Conservation (phyloP, 176 grass and related monocot species). For the Carex myosuroides region DNA sequence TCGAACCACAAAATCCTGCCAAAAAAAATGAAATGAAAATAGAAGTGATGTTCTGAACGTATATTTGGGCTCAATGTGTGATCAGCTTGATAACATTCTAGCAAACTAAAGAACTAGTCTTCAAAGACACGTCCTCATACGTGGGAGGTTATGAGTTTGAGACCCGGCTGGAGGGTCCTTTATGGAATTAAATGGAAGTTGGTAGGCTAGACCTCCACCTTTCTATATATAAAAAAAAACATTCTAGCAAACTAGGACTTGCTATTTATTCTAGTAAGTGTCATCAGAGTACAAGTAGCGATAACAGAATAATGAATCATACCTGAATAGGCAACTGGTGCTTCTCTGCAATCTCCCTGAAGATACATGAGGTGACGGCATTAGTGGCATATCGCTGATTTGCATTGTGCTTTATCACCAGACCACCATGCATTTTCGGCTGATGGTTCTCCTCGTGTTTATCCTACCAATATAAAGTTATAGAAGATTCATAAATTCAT, state of each 20-base stretch:
- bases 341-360: slow-evolving; percentile 73
- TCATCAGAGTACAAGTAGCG: not conserved
- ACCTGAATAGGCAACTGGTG: slow-evolving; percentile 81
- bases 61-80: not conserved
- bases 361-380: slow-evolving; percentile 81
- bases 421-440: slow-evolving; percentile 87
- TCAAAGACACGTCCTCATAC: too few relatives aligned
- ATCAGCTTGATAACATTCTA: not conserved
- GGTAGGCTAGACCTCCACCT: too few relatives aligned
- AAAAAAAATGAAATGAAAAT: not conserved
- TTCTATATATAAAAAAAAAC: not conserved
- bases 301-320: slow-evolving; percentile 16
- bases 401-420: slow-evolving; percentile 94
- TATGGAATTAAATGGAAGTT: too few relatives aligned
- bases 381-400: slow-evolving; percentile 98
- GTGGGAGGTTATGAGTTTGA: too few relatives aligned
- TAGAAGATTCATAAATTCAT: not conserved
- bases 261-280: not conserved
- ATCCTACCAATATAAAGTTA: slow-evolving; percentile 42
- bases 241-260: not conserved
- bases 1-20: slow-evolving; percentile 96
- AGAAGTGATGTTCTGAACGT: not conserved
- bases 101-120: not conserved
- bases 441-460: slow-evolving; percentile 99
- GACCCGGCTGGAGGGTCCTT: too few relatives aligned